These are phyloP conservation scores for Fusarium camptoceras DNA, from an alignment of 2,329 filamentous ascomycete species.

Conservation along the genomic window DNA sequence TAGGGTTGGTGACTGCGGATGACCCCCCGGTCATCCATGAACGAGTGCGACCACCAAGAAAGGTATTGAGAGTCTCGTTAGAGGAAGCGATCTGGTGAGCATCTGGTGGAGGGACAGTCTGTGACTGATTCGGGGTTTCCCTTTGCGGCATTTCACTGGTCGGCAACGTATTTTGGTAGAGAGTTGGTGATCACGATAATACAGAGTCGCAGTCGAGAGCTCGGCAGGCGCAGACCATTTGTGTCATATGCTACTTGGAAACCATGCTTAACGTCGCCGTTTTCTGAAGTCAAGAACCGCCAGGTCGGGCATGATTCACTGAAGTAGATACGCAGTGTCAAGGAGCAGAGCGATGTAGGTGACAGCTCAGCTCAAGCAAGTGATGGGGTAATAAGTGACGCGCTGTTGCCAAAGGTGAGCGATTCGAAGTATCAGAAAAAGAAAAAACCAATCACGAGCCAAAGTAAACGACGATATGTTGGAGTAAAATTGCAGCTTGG, in stretches of 20 bases:
- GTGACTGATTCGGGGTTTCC: slow-evolving; percentile 26
- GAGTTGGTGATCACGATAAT: slow-evolving; percentile 14
- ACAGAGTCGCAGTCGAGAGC: not conserved
- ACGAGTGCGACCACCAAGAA: slow-evolving; percentile 52
- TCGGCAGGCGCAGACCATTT: slow-evolving; percentile 29
- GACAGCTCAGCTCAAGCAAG: not conserved
- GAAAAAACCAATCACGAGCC: not conserved
- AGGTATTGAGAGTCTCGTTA: slow-evolving; percentile 57
- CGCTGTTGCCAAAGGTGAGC: not conserved
- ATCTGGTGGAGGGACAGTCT: slow-evolving; percentile 30
- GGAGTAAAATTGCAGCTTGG: not conserved
- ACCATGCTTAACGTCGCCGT: slow-evolving; percentile 44
- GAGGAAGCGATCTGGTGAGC: slow-evolving; percentile 52
- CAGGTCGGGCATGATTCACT: slow-evolving; percentile 40
- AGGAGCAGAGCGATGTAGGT: slow-evolving; percentile 9
- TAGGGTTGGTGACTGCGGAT: slow-evolving; percentile 17
- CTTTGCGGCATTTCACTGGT: slow-evolving; percentile 45
- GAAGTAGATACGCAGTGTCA: slow-evolving; percentile 8
- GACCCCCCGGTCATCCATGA: slow-evolving; percentile 46
- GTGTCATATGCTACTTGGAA: slow-evolving; percentile 25
- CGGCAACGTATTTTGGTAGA: slow-evolving; percentile 10
- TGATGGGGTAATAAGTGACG: not conserved
- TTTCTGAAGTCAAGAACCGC: slow-evolving; percentile 40
- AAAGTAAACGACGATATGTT: not conserved
- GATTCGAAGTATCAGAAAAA: not conserved